Percentiles rank a stretch among this genome's conserved stretches.
These are phyloP conservation scores for Agapanthus africanus DNA, from an alignment of 106 monocot species.

Conservation along the genomic window DNA sequence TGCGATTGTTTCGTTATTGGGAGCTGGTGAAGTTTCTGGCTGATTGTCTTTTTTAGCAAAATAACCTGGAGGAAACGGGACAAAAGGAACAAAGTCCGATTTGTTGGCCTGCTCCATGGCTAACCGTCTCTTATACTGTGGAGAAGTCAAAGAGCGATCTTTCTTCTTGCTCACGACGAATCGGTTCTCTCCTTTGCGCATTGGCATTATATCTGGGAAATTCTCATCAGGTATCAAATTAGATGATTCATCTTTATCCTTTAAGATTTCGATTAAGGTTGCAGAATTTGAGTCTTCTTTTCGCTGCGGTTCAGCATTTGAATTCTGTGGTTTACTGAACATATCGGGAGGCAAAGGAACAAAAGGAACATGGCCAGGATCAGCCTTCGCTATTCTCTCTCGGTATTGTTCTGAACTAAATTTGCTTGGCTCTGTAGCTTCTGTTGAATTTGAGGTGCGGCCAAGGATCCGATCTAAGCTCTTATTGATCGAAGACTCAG, in stretches of 20 bases:
- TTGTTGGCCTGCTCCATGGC: constrained; percentile 77
- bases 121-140: constrained; percentile 68
- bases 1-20: constrained; percentile 1
- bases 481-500: constrained; percentile 44
- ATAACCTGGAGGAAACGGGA: constrained; percentile 92
- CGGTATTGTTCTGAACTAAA: constrained; percentile 15
- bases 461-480: constrained; percentile 79
- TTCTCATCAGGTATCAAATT: constrained; percentile 33
- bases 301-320: constrained; percentile 9
- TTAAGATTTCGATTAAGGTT: constrained; percentile 3
- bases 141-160: constrained; percentile 72
- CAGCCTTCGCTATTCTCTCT: constrained; percentile 25
- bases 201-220: constrained; percentile 88
- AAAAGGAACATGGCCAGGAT: constrained; percentile 58
- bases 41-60: constrained; percentile 81
- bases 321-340: constrained; percentile 33
- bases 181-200: constrained; percentile 81
- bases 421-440: constrained; percentile 8
- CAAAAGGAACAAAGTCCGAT: constrained; percentile 82
- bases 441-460: constrained; percentile 27
- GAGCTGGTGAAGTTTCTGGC: constrained; percentile 17
- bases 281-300: constrained; percentile 13
- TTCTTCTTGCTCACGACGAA: constrained; percentile 75
- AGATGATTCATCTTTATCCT: constrained; percentile 14
- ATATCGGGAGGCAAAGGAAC: constrained; percentile 67